Evolutionary conservation across 192 early-diverging fungal genomes (phyloP).

Genomic region (Linnemannia zychae): DNA sequence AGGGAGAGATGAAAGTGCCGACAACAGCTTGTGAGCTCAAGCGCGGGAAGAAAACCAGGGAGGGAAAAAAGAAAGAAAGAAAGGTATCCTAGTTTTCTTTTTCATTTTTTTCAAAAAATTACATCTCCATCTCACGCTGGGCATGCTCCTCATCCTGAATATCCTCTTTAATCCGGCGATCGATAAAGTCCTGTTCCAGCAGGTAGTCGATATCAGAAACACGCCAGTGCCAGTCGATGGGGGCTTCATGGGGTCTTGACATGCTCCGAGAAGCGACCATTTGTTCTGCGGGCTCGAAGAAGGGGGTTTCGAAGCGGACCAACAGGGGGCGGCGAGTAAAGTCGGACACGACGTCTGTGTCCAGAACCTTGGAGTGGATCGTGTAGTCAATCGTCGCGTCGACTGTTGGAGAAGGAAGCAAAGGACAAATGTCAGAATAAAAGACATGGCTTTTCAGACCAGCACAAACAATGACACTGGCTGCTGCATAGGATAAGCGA

Average conservation of each 20-base stretch:
- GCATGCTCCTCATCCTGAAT: slow-evolving; percentile 49
- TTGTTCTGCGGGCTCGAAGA: slow-evolving; percentile 63
- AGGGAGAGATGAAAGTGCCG: too few species aligned
- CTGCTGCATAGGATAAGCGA: background rate
- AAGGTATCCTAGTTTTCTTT: background rate
- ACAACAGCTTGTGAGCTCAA: too few species aligned
- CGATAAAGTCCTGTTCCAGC: slow-evolving; percentile 62
- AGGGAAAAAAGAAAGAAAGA: background rate
- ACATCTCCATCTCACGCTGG: slow-evolving; percentile 50
- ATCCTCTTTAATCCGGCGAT: slow-evolving; percentile 33
- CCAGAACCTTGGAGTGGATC: slow-evolving; percentile 25
- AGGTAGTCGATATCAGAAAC: slow-evolving; percentile 66
- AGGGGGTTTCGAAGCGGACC: slow-evolving; percentile 64
- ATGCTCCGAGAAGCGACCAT: slow-evolving; percentile 62
- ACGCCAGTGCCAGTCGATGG: slow-evolving; percentile 64
- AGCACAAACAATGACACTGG: background rate
- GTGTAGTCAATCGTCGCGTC: slow-evolving; percentile 51
- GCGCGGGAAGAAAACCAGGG: background rate
- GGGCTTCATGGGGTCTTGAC: slow-evolving; percentile 49
- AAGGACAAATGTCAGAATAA: background rate
- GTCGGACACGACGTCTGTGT: slow-evolving; percentile 58
- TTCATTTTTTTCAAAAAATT: slow-evolving; percentile 10
- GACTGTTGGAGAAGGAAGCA: slow-evolving; percentile 11
- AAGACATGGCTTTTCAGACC: background rate
- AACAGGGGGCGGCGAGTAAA: slow-evolving; percentile 58